Evolutionary conservation across 1,284 basidiomycete genomes (phyloP).

Genomic region (Melanopsichium pennsylvanicum): DNA sequence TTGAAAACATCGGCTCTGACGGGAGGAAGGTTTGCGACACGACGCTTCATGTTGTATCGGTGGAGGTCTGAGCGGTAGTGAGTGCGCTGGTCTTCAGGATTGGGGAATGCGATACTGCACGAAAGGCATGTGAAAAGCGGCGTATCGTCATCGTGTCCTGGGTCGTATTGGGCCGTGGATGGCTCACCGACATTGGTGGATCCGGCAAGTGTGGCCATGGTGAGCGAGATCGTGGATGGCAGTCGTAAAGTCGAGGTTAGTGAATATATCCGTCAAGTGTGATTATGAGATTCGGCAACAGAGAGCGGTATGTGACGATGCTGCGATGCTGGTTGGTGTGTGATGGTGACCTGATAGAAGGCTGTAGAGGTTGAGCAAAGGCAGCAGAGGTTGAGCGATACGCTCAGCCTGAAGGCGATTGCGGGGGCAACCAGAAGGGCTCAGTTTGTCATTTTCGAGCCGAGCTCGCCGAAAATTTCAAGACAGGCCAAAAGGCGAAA

Average conservation of each 20-base stretch:
- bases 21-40: constrained; percentile 88
- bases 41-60: constrained; percentile 97
- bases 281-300: no score
- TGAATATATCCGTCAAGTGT: no score
- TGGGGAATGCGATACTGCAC: constrained; percentile 86
- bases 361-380: no score
- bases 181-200: constrained; percentile 29
- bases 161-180: constrained; percentile 26
- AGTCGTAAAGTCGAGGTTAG: background rate
- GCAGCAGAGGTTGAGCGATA: background rate
- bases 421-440: constrained; percentile 13
- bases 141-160: constrained; percentile 40
- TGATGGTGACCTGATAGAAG: background rate
- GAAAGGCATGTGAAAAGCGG: constrained; percentile 79
- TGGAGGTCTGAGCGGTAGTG: constrained; percentile 96
- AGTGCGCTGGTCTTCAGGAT: constrained; percentile 83
- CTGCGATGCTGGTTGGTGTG: background rate
- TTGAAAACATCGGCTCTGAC: constrained; percentile 83
- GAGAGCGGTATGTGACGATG: no score
- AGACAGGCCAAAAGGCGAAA: no score
- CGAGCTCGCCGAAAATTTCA: constrained; percentile 21
- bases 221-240: background rate
- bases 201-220: constrained; percentile 39
- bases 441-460: constrained; percentile 8
- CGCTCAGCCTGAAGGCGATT: background rate